phyloP scores from a whole-genome alignment of 495 filamentous ascomycete species.

The Hypoxylon fuscum region DNA sequence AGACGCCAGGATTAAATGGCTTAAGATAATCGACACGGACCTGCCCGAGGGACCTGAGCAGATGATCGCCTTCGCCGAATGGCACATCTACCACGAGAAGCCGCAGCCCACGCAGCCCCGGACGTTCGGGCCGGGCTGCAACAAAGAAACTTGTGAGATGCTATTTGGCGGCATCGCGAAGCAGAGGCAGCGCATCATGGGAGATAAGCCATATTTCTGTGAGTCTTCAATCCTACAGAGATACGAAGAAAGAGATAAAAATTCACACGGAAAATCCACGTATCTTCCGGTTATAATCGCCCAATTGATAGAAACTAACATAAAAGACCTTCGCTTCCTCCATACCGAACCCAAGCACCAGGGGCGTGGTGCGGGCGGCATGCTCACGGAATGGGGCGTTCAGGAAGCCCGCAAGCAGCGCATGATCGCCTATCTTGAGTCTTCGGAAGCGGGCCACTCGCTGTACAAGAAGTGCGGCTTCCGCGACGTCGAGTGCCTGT shows the following conservation, averaged over 20 bases:
- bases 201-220: slow-evolving; percentile 36
- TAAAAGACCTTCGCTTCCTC: slow-evolving; percentile 39
- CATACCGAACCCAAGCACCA: slow-evolving; percentile 41
- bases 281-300: too few relatives aligned
- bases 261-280: too few relatives aligned
- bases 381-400: slow-evolving; percentile 34
- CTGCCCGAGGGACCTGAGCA: slow-evolving; percentile 32
- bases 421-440: slow-evolving; percentile 43
- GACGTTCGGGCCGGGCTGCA: slow-evolving; percentile 37
- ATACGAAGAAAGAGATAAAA: not conserved
- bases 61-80: slow-evolving; percentile 49
- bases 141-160: slow-evolving; percentile 45
- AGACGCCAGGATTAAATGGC: slow-evolving; percentile 41
- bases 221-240: slow-evolving; percentile 10
- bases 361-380: slow-evolving; percentile 35
- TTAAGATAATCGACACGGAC: slow-evolving; percentile 47
- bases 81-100: slow-evolving; percentile 42
- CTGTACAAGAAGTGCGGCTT: slow-evolving; percentile 46
- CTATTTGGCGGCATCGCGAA: slow-evolving; percentile 41
- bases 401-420: slow-evolving; percentile 36
- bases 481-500: slow-evolving; percentile 33
- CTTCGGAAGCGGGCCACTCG: slow-evolving; percentile 33
- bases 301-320: too few relatives aligned
- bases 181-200: slow-evolving; percentile 35
- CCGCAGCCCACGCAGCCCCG: slow-evolving; percentile 14